Base-by-base conservation (phyloP, 2,329 filamentous ascomycete genomes). In the Colletotrichum eleusines region DNA sequence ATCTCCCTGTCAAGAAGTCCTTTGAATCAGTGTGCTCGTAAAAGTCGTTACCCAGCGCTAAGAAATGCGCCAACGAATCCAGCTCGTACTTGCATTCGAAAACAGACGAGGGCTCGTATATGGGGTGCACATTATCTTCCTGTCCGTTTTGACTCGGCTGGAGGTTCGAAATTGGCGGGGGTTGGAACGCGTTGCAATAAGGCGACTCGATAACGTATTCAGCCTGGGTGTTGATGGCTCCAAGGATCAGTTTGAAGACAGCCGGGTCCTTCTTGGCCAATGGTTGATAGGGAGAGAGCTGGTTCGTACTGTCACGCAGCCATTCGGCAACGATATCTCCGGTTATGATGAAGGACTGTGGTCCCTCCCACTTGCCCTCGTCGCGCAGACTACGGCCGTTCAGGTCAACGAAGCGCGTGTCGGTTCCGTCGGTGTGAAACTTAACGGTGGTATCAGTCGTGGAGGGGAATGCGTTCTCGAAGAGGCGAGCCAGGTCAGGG, bases 11-110 rank as follows among this genome's bases (percentile, higher is more conserved):
- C 46, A 98, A 78, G 78, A 97, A 98, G 1, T 92, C 91, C 0
- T 87, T 92, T 0, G 93, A 95, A 2, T 87, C 87, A 0, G 94
- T 97, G 77, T 93, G 88, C 48, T 92, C 89, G 81, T 96, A 87
- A 81, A 97, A 98, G 75, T 97, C 91, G 76, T 97, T 98, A 23
- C 87, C 89, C 2, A 99, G 83, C 0, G 92, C 90, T 7, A 99
- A 87, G 80, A 99, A 99, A 78, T 97, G 92, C 0, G 95, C 96
- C 0, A 99, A 86, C 11, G 95, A 98, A 82, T 99, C 96, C 28
- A 99, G 90, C 83, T 99, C 96, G 81, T 98, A 99, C 82, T 99
- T 99, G 88, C 96, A 99, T 81, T 99, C 96, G 74, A 98, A 99
- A 4, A 99, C 96, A 59, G 91, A 88, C 0, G 86, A 89, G 0